Evolutionary conservation across 495 filamentous ascomycete genomes (phyloP), one percentile per base, ranked within the genome.

Genomic region (Neurospora tetrasperma): DNA sequence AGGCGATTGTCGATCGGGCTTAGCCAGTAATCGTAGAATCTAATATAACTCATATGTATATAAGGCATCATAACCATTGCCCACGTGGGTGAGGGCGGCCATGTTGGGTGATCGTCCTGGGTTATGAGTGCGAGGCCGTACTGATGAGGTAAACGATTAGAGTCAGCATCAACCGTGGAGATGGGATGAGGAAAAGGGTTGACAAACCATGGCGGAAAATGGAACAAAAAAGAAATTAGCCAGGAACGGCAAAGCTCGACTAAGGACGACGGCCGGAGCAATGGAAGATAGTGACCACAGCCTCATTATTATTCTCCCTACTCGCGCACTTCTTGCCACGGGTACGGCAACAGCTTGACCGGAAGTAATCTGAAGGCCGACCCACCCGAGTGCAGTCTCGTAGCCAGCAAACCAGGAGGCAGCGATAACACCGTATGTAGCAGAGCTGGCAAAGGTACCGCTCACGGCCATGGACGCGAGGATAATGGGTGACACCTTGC

Each of bases 51-150:
- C 27, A 87, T 83, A 44, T 92, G 89, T 40, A 94, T 73, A 71
- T 89, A 89, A 1, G 93, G 93, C 46, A 94, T 84, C 4, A 90
- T 77, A 0, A 89, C 85, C 73, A 96, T 83, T 18, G 89, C 89
- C 85, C 92, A 87, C n/a, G 88, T 85, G 4, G 91, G 87, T 31
- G 89, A 92, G 0, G 92, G 92, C 16, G 93, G 93, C 93, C 93
- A 97, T 18, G 71, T 42, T 5, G 77, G 71, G 14, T 80, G 70
- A 66, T 80, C 20, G 23, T 82, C 71, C 10, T 78, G 72, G 16
- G 72, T 71, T 20, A 79, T 44, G 1, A 79, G 75, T 11, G 6
- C 46, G 11, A 70, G 46, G 62, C 70, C 75, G 68, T 75, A 80
- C 80, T 83, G 66, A 31, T 20, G 71, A 46, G 35, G 35, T 11